These are phyloP conservation scores for Saccharomycopsis microspora DNA, from an alignment of 805 yeast species.

Conservation along the genomic window DNA sequence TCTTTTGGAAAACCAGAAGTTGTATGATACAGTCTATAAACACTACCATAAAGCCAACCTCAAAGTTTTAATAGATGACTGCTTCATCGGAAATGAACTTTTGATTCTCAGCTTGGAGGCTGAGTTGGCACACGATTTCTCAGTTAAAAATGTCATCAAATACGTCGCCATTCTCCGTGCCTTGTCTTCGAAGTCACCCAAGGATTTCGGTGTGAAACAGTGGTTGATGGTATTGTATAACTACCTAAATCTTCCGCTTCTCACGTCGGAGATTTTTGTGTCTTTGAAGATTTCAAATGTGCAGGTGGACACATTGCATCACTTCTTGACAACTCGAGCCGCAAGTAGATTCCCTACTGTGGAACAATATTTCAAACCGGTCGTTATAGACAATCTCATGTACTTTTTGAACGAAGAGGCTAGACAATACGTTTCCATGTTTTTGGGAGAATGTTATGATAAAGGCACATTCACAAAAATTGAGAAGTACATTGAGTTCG, in stretches of 20 bases:
- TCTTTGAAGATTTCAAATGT: conserved; percentile 10
- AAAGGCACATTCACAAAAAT: conserved; percentile 13
- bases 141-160: conserved; percentile 17
- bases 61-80: conserved; percentile 33
- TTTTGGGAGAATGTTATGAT: conserved; percentile 7
- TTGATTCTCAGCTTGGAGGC: conserved; percentile 42
- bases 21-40: conserved; percentile 28
- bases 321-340: conserved; percentile 8
- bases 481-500: conserved; percentile 13
- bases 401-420: conserved; percentile 7
- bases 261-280: not conserved
- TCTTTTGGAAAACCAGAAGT: conserved; percentile 24
- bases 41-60: conserved; percentile 26
- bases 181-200: conserved; percentile 4
- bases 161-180: conserved; percentile 5
- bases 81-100: conserved; percentile 58
- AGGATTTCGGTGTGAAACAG: conserved; percentile 12
- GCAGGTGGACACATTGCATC: conserved; percentile 15
- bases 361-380: not conserved
- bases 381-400: not conserved
- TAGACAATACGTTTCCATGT: conserved; percentile 6
- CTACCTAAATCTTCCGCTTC: conserved; percentile 5
- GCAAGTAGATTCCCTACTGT: conserved; percentile 7
- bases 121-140: conserved; percentile 19
- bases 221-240: conserved; percentile 15